Base-by-base conservation (phyloP, 1,139 yeast species). In the Nadsonia commutata region DNA sequence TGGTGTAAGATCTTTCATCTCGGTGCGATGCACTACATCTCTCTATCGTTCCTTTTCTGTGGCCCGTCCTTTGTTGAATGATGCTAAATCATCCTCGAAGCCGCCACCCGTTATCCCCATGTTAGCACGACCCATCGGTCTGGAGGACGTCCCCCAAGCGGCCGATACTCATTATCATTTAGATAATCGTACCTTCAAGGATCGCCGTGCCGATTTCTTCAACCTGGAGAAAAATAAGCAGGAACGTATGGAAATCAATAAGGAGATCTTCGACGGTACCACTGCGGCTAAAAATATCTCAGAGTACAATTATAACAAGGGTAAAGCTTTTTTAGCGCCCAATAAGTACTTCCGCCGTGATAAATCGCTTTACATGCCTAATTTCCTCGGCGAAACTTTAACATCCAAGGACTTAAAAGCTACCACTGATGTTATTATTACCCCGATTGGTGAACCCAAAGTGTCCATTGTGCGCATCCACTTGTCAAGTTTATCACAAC, bases 261-360 rank as follows among this genome's bases (percentile, higher is more conserved):
- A 76, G 47, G 96, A 86, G 58, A 72, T 86, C 33, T 27, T 27
- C n/a, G 33, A 27, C 51, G 76, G 83, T 36, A 84, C 80, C 55
- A 82, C 95, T n/a, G 86, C 93, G 20, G 78, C 85, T 67, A 80
- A 80, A 53, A 94, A 86, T 52, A 71, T 85, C 51, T 80, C 83
- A 55, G 78, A 83, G 1, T 88, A 78, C 58, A 68, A 80, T 43
- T 80, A 80, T 52, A 82, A 93, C 2, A 74, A 78, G 39, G 97
- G 97, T 31, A 85, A 86, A 63, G 70, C 86, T 51, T 90, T 86
- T 64, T 67, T 72, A 17, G 77, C 95, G 0, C 97, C 97, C 1
- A 66, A 72, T 11, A 75, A 88, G 1, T 80, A 74, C 52, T 86
- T 90, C 71, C 74, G 72, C 48, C 64, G 68, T 8, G 93, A 82